phyloP scores from a whole-genome alignment of 2,329 filamentous ascomycete genomes.

The Xylariaceae sp. region DNA sequence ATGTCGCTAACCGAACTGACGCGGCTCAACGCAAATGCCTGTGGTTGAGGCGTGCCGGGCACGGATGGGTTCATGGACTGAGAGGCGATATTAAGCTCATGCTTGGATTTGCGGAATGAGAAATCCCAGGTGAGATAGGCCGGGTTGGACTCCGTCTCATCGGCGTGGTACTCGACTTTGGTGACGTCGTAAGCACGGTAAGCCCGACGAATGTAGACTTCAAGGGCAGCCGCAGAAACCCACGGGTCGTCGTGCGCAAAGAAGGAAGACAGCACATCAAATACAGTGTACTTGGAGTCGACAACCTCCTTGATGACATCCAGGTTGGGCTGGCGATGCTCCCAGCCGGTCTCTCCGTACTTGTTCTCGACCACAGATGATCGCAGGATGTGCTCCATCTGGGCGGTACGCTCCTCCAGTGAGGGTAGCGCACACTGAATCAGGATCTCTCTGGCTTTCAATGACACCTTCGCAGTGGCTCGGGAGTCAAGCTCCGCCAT shows the following conservation, averaged over 20 bases:
- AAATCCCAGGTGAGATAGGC: constrained; percentile 95
- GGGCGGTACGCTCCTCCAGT: constrained; percentile 84
- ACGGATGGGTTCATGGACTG: constrained; percentile 77
- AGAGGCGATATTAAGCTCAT: constrained; percentile 79
- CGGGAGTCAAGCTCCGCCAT: constrained; percentile 86
- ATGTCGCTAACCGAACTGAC: constrained; percentile 96
- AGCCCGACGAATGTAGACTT: constrained; percentile 92
- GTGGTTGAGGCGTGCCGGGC: constrained; percentile 63
- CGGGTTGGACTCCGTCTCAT: constrained; percentile 57
- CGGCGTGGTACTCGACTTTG: constrained; percentile 79
- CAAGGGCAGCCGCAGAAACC: constrained; percentile 88
- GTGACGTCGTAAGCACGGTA: constrained; percentile 95
- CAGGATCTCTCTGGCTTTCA: constrained; percentile 95
- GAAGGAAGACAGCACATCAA: constrained; percentile 91
- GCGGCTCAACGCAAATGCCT: constrained; percentile 64
- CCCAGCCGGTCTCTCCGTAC: constrained; percentile 95
- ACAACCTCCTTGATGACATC: constrained; percentile 95
- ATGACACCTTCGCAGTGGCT: constrained; percentile 84
- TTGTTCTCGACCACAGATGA: constrained; percentile 95
- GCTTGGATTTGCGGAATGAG: constrained; percentile 83
- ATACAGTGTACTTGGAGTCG: constrained; percentile 97
- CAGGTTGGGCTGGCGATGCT: constrained; percentile 86
- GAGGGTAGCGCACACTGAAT: constrained; percentile 97
- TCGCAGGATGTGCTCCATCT: constrained; percentile 98
- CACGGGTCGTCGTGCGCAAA: constrained; percentile 91